A percentile compares a stretch with the other conserved stretches of the same genome.
These are phyloP conservation scores for Arthroderma sp. DNA, from an alignment of 2,329 filamentous ascomycete genomes.

Conservation along the genomic window DNA sequence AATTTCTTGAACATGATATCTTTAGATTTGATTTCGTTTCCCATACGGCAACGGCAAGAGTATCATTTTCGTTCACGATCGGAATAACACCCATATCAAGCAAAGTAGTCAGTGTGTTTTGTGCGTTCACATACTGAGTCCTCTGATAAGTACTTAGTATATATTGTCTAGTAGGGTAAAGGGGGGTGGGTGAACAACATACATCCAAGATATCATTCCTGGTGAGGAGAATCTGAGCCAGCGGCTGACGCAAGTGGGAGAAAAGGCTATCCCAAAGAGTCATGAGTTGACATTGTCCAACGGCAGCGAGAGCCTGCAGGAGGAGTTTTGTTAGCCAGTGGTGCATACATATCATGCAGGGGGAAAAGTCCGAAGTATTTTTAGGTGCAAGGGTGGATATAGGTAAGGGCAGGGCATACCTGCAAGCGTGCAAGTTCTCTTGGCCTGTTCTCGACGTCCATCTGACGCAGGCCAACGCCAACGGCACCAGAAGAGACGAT, in stretches of 20 bases:
- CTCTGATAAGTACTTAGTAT: conserved; percentile 37
- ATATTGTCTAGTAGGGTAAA: conserved; percentile 7
- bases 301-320: conserved; percentile 68
- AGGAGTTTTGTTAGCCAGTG: not conserved
- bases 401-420: conserved; percentile 28
- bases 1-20: not conserved
- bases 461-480: conserved; percentile 78
- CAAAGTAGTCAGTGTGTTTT: conserved; percentile 84
- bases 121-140: conserved; percentile 88
- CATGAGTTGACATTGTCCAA: conserved; percentile 90
- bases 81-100: conserved; percentile 92
- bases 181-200: conserved; percentile 20
- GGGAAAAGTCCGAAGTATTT: not conserved
- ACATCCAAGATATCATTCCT: conserved; percentile 93
- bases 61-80: conserved; percentile 98
- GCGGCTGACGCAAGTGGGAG: conserved; percentile 70
- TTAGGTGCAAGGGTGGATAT: not conserved
- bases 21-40: not conserved
- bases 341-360: not conserved
- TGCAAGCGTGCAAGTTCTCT: conserved; percentile 85
- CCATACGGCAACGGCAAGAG: conserved; percentile 64
- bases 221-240: conserved; percentile 88
- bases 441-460: conserved; percentile 76
- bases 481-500: conserved; percentile 96
- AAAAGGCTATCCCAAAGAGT: conserved; percentile 93